A percentile compares a stretch with the other conserved stretches of the same genome.
Evolutionary conservation across 208 protist species (phyloP).

Genomic region (Balamuthia mandrillaris): DNA sequence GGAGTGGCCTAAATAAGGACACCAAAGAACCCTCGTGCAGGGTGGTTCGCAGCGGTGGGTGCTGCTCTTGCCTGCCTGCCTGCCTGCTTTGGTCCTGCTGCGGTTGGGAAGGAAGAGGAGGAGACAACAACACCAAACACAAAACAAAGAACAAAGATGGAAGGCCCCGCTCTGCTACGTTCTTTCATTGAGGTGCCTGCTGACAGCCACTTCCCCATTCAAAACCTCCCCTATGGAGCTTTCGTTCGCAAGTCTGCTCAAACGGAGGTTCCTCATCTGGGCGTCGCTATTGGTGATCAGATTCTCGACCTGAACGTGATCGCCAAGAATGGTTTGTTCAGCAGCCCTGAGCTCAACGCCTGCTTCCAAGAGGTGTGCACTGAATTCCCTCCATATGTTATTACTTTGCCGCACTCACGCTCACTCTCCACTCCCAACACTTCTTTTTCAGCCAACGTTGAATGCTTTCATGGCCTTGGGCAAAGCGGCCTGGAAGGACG

Average conservation of each 20-base stretch:
- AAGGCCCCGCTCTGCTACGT: background rate
- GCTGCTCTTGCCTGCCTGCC: background rate
- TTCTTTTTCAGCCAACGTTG: constrained; percentile 54
- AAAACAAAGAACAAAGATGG: too few relatives aligned
- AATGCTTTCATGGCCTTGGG: constrained; percentile 81
- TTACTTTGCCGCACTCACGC: background rate
- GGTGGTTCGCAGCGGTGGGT: background rate
- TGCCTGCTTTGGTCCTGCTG: background rate
- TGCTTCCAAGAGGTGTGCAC: constrained; percentile 48
- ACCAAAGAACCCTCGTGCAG: background rate
- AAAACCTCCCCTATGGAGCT: constrained; percentile 83
- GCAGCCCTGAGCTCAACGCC: constrained; percentile 41
- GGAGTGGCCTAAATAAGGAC: background rate
- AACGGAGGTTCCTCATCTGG: constrained; percentile 42
- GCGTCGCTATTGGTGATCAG: constrained; percentile 78
- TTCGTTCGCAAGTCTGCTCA: constrained; percentile 55
- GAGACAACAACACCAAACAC: background rate
- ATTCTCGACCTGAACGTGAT: constrained; percentile 75
- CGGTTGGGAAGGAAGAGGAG: too few relatives aligned
- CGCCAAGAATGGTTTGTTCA: constrained; percentile 52
- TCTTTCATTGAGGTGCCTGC: constrained; percentile 67
- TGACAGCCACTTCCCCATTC: constrained; percentile 76
- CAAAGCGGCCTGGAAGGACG: constrained; percentile 55
- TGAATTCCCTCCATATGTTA: background rate
- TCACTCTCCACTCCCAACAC: background rate